Evolutionary conservation across 805 yeast species (phyloP), one percentile per base, ranked within the genome.

Genomic region (Brettanomyces nanus): DNA sequence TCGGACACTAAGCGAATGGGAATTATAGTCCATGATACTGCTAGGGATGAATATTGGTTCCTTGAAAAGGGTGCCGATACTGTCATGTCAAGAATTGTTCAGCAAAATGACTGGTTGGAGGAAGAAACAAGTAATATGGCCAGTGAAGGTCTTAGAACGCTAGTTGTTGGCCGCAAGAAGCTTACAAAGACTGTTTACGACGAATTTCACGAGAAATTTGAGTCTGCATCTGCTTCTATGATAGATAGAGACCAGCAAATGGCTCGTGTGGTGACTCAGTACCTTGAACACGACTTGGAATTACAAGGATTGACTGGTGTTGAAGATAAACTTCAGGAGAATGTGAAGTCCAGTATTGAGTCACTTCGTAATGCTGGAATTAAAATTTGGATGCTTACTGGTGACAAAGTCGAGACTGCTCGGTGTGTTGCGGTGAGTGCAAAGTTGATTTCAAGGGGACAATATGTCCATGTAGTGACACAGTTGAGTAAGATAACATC

Each of bases 91-190:
- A 70, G 66, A 19, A 84, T 90, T 43, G 97, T 92, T 10, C 81
- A 77, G 48, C 71, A 71, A 28, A 87, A 80, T 54, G 97, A 90
- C 56, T 92, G 99, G 99, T 63, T 92, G 19, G 98, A 94, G 42
- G 99, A 92, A 62, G 99, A 92, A 59, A 86, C 95, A 0, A 80
- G 87, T 15, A 92, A 92, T 52, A 87, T 92, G 97, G 97, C 98
- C 1, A 77, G 98, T 44, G 99, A 92, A 63, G 99, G 99, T 14
- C 69, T 92, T 45, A 75, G 99, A 54, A 92, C 99, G 0, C 70
- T 92, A 48, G 98, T 92, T 3, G 77, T 92, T 46, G 97, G 89
- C n/a, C 72, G 95, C 41, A 87, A 85, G 61, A 77, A 71, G 51
- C 60, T 92, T 31, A 65, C 71, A 5, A 50, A 53, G 9, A 68